These are phyloP conservation scores for Phytophthora sp. DNA, from an alignment of 352 stramenopile genomes.

Conservation along the genomic window DNA sequence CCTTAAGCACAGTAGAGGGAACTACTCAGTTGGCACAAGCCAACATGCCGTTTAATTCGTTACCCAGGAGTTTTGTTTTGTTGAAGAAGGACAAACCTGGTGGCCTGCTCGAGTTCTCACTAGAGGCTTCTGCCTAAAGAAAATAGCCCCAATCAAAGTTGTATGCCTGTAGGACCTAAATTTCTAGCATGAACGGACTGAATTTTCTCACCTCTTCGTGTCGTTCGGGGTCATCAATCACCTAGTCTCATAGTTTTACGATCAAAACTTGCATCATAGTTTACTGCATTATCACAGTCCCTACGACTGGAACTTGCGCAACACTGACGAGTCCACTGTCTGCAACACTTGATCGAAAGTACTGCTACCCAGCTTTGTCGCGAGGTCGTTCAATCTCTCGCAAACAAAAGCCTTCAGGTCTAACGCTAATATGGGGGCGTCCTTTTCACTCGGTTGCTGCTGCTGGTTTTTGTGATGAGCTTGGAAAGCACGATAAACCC, in stretches of 20 bases:
- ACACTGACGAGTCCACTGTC: constrained; percentile 61
- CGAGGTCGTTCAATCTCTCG: constrained; percentile 48
- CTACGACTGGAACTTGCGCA: constrained; percentile 62
- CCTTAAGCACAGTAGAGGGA: too few relatives aligned
- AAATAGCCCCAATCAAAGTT: too few relatives aligned
- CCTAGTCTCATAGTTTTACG: neutral
- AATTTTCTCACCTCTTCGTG: too few relatives aligned
- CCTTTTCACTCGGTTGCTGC: constrained; percentile 33
- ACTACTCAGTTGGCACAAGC: too few relatives aligned
- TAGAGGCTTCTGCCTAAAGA: too few relatives aligned
- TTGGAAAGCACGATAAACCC: constrained; percentile 64
- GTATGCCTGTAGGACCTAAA: too few relatives aligned
- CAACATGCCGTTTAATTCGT: too few relatives aligned
- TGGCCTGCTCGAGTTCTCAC: too few relatives aligned
- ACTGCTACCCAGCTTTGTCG: constrained; percentile 42
- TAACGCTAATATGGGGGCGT: constrained; percentile 42
- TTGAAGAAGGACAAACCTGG: too few relatives aligned
- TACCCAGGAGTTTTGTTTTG: too few relatives aligned
- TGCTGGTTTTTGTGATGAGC: constrained; percentile 43
- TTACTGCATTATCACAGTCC: neutral
- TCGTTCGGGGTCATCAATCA: too few relatives aligned
- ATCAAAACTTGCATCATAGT: neutral
- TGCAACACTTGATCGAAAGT: constrained; percentile 62
- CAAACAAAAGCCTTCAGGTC: constrained; percentile 58
- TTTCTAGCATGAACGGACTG: too few relatives aligned